Percentiles rank a stretch among this genome's conserved stretches.
Conservation (phyloP, 140 eudicot species). For the Anethum foeniculum region DNA sequence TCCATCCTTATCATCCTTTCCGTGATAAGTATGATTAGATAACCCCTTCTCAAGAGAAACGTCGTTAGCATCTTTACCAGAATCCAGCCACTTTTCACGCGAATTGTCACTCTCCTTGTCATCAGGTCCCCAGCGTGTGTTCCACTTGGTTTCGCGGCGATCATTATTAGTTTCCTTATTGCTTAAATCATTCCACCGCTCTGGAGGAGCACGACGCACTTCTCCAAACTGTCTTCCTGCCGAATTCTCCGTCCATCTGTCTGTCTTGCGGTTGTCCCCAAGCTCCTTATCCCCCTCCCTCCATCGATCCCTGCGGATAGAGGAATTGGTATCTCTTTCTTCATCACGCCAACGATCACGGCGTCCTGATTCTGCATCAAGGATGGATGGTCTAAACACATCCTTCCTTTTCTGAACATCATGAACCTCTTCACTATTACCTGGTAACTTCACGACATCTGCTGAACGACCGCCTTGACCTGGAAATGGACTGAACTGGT, state of each 20-base stretch:
- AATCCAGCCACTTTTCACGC: conserved; percentile 48
- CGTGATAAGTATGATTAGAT: conserved; percentile 25
- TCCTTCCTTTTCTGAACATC: conserved; percentile 69
- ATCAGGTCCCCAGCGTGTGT: conserved; percentile 84
- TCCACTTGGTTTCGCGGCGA: conserved; percentile 94
- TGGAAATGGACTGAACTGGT: conserved; percentile 37
- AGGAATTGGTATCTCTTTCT: conserved; percentile 72
- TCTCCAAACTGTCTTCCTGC: conserved; percentile 60
- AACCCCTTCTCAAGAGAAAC: conserved; percentile 40
- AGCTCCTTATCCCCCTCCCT: conserved; percentile 72
- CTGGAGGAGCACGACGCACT: conserved; percentile 56
- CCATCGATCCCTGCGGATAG: conserved; percentile 74
- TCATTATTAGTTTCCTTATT: conserved; percentile 53
- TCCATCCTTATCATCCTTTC: conserved; percentile 67
- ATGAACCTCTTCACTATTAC: conserved; percentile 34
- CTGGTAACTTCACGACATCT: conserved; percentile 44
- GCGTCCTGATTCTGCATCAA: conserved; percentile 55
- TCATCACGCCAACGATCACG: conserved; percentile 97
- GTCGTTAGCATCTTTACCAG: conserved; percentile 43
- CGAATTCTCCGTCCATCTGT: conserved; percentile 56
- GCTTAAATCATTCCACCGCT: conserved; percentile 56
- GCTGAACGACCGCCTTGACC: conserved; percentile 35
- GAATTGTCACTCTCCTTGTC: conserved; percentile 44
- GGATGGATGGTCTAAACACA: conserved; percentile 76
- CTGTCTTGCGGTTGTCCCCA: conserved; percentile 56